phyloP scores from a whole-genome alignment of 1,139 yeast genomes.

The Zygosaccharomyces pseudobailii region DNA sequence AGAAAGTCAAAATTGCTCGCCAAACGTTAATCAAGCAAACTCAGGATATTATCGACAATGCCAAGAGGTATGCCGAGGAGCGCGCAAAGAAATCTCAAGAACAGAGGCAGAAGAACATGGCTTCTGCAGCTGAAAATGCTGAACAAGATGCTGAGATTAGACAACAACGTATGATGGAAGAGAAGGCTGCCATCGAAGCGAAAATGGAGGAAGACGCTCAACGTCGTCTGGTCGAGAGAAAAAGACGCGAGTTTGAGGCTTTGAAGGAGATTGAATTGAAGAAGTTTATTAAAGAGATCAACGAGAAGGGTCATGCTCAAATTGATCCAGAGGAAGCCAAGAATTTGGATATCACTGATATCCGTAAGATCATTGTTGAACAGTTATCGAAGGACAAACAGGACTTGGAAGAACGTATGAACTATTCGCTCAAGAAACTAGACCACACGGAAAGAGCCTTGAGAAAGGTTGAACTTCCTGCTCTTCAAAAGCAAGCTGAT shows the following conservation, averaged over 20 bases:
- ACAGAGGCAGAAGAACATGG: conserved; percentile 59
- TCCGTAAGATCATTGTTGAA: conserved; percentile 75
- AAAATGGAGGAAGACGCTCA: conserved; percentile 76
- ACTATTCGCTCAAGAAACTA: conserved; percentile 61
- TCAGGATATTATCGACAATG: conserved; percentile 29
- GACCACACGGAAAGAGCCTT: conserved; percentile 94
- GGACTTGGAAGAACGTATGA: conserved; percentile 72
- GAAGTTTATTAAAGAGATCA: conserved; percentile 81
- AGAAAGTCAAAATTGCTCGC: conserved; percentile 35
- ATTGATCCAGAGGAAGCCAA: conserved; percentile 77
- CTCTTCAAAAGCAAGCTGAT: conserved; percentile 72
- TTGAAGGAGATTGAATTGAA: conserved; percentile 51
- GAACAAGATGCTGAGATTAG: conserved; percentile 55
- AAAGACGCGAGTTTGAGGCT: conserved; percentile 69
- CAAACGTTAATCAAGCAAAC: conserved; percentile 32
- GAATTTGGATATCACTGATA: conserved; percentile 67
- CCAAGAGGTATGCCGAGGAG: conserved; percentile 34
- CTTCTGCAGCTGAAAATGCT: conserved; percentile 35
- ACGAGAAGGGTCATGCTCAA: conserved; percentile 84
- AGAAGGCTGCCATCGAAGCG: conserved; percentile 81
- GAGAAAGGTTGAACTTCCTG: conserved; percentile 76
- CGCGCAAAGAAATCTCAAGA: conserved; percentile 63
- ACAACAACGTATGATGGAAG: conserved; percentile 62
- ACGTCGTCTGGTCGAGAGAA: conserved; percentile 74
- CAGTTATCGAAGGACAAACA: conserved; percentile 82